Evolutionary conservation across 371 early-diverging fungal species (phyloP).

Genomic region (Zancudomyces culisetae): DNA sequence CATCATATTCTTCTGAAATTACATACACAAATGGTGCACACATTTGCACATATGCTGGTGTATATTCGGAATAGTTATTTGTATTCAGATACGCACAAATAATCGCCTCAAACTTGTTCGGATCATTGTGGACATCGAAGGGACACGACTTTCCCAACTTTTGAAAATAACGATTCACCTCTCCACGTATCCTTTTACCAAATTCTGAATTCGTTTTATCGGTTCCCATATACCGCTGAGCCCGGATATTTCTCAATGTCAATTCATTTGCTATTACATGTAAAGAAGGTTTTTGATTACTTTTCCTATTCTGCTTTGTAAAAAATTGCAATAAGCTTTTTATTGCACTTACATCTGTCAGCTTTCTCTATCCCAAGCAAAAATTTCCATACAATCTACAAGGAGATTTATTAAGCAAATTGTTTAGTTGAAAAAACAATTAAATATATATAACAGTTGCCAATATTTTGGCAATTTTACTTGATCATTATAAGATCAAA

Average conservation of each 20-base stretch:
- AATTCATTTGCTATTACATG: constrained; percentile 43
- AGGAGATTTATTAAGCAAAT: neutral
- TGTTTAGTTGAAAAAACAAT: too few species aligned
- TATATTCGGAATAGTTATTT: constrained; percentile 57
- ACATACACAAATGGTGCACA: constrained; percentile 71
- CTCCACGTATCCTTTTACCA: constrained; percentile 70
- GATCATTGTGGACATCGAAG: constrained; percentile 15
- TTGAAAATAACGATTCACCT: constrained; percentile 52
- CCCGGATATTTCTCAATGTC: constrained; percentile 40
- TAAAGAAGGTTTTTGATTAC: neutral
- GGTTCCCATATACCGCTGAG: constrained; percentile 48
- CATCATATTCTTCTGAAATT: constrained; percentile 53
- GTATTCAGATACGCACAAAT: constrained; percentile 62
- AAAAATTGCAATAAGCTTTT: neutral
- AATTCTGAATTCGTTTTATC: constrained; percentile 55
- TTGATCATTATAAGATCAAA: too few species aligned
- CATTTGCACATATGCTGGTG: constrained; percentile 48
- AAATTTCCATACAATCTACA: constrained; percentile 78
- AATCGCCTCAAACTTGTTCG: constrained; percentile 50
- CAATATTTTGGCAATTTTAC: too few species aligned
- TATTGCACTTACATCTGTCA: constrained; percentile 51
- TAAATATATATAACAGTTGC: too few species aligned
- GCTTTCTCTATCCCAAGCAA: constrained; percentile 67
- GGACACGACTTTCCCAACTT: constrained; percentile 19
- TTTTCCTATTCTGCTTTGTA: neutral